Conservation (phyloP, 1,139 yeast species). For the Debaryomyces psychrophilus region DNA sequence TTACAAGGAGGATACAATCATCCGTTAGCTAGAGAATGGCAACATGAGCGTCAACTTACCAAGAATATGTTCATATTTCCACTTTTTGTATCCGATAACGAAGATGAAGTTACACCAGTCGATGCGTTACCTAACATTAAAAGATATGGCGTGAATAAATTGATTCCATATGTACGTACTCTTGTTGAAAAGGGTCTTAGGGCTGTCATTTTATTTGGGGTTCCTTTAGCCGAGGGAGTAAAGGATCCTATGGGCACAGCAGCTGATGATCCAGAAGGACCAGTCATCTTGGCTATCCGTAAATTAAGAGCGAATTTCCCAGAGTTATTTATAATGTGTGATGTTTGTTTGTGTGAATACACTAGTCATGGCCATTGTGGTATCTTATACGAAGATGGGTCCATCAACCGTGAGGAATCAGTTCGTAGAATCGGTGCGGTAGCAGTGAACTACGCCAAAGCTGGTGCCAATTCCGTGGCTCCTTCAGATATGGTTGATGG, state of each 20-base stretch:
- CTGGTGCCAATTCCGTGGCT: constrained; percentile 95
- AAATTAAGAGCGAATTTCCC: constrained; percentile 70
- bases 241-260: constrained; percentile 85
- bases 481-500: constrained; percentile 99
- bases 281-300: constrained; percentile 81
- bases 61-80: constrained; percentile 95
- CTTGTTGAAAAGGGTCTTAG: constrained; percentile 81
- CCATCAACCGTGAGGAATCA: constrained; percentile 72
- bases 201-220: constrained; percentile 91
- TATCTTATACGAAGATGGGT: constrained; percentile 80
- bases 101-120: constrained; percentile 77
- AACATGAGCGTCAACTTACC: constrained; percentile 75
- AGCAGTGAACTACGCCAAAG: constrained; percentile 92
- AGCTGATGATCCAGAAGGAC: constrained; percentile 97
- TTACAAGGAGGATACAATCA: constrained; percentile 95
- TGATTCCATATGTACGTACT: constrained; percentile 69
- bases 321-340: constrained; percentile 83
- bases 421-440: constrained; percentile 90
- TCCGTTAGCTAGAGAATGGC: constrained; percentile 90
- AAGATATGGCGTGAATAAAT: constrained; percentile 80
- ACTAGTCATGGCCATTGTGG: constrained; percentile 99
- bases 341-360: constrained; percentile 95
- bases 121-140: constrained; percentile 85
- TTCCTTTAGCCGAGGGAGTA: constrained; percentile 70
- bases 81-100: constrained; percentile 77